Evolutionary conservation across 78 protist genomes (phyloP), one percentile per base, ranked within the genome.

Genomic region (Dictyostelium purpureum): DNA sequence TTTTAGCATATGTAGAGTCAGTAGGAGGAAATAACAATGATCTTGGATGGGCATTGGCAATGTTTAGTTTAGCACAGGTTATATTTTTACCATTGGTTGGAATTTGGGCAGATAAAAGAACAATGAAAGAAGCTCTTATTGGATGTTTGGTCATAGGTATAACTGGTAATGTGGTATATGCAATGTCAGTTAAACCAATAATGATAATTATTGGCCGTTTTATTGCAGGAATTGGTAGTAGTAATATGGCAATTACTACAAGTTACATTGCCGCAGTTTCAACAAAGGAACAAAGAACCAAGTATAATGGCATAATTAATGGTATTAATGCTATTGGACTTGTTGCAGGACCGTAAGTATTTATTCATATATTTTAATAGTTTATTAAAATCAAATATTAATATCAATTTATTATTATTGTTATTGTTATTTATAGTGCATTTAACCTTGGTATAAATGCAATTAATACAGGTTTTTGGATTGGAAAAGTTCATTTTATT

Each of bases 261-360:
- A 83, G 90, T 56, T 83, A 83, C 19, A 83, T 83, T 0, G 78
- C 90, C 0, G 66, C 90, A 6, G 78, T 71, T 1, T 49, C 80
- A 6, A 83, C 81, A 0, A 83, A 83, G 71, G 90, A 83, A 19
- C 90, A 83, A 54, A 31, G 90, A 67, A 83, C 90, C 11, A 31
- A 61, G 24, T 83, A 69, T 24, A 83, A 70, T 79, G 90, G 66
- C 9, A 83, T 69, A n/a, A 56, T 83, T 4, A 83, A 83, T 31
- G 90, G 90, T 21, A 67, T 83, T n/a, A 83, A 83, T 56, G 90
- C 90, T 10, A 37, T 83, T 19, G 90, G 90, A 28, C 56, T 83
- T 40, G 90, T 83, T 19, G 90, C 90, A 4, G 90, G 90, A 19
- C 90, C 90, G n/a, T n/a, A n/a, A n/a, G n/a, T n/a, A n/a, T n/a